phyloP scores from a whole-genome alignment of 2,329 filamentous ascomycete genomes.

The Coniella vitis region DNA sequence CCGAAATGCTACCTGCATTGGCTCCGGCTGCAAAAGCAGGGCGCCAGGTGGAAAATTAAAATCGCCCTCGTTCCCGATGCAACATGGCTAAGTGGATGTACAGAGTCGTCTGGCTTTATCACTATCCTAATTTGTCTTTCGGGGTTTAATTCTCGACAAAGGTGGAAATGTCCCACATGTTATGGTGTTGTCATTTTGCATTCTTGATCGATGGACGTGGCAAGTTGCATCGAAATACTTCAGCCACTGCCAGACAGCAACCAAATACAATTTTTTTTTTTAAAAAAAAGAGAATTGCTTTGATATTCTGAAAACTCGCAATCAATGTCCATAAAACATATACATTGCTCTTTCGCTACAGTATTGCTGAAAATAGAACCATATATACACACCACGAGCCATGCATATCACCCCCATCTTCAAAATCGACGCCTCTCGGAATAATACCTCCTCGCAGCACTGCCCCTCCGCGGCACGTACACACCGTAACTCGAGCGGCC shows the following conservation, averaged over 20 bases:
- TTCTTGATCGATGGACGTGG: background rate
- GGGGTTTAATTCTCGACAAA: too few species aligned
- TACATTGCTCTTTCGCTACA: too few species aligned
- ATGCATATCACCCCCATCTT: too few species aligned
- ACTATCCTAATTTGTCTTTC: background rate
- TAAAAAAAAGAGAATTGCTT: background rate
- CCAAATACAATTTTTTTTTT: background rate
- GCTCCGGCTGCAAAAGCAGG: background rate
- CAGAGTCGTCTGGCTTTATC: background rate
- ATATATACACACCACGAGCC: too few species aligned
- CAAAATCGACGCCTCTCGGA: background rate
- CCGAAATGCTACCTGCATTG: conserved; percentile 8
- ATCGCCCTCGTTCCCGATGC: background rate
- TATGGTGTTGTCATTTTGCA: too few species aligned
- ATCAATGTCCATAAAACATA: too few species aligned
- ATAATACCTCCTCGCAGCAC: conserved; percentile 12
- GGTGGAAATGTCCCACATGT: too few species aligned
- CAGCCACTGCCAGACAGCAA: background rate
- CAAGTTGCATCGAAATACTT: background rate
- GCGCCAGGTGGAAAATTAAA: background rate
- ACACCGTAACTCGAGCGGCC: background rate
- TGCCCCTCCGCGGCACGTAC: conserved; percentile 10
- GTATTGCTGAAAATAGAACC: too few species aligned
- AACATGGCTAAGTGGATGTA: background rate
- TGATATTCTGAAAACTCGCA: too few species aligned